Evolutionary conservation across 371 early-diverging fungal species (phyloP).

Genomic region (Apophysomyces ossiformis): DNA sequence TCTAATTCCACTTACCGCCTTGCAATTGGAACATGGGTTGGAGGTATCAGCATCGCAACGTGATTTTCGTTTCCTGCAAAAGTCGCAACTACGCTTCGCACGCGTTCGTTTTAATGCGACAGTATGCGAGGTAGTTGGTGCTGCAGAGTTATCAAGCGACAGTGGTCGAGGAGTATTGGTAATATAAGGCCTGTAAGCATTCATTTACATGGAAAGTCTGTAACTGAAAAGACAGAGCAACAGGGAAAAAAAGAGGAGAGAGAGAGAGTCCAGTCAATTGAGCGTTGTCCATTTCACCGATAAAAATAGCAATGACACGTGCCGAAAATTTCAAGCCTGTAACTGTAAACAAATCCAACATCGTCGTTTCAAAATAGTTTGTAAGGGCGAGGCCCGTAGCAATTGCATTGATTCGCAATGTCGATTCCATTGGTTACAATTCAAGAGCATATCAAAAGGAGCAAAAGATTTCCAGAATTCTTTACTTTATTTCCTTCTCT

Average conservation of each 20-base stretch:
- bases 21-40: slow-evolving; percentile 44
- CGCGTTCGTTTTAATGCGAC: slow-evolving; percentile 34
- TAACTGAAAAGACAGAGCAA: not conserved
- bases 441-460: not conserved
- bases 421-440: not conserved
- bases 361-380: slow-evolving; percentile 1
- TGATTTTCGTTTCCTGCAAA: slow-evolving; percentile 44
- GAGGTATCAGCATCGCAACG: slow-evolving; percentile 45
- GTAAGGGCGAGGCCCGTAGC: not conserved
- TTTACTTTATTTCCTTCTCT: not conserved
- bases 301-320: slow-evolving; percentile 11
- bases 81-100: slow-evolving; percentile 49
- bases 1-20: slow-evolving; percentile 30
- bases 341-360: slow-evolving; percentile 9
- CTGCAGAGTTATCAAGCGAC: slow-evolving; percentile 2
- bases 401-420: not conserved
- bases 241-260: not conserved
- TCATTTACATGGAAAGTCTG: slow-evolving; percentile 5
- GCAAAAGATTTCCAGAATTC: not conserved
- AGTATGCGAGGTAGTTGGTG: not conserved
- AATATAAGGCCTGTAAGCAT: slow-evolving; percentile 1
- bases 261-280: slow-evolving; percentile 1
- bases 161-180: not conserved
- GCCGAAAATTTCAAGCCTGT: slow-evolving; percentile 2
- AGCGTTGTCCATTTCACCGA: not conserved